phyloP scores from a whole-genome alignment of 2,329 filamentous ascomycete genomes.

The Aspergillus melleus region DNA sequence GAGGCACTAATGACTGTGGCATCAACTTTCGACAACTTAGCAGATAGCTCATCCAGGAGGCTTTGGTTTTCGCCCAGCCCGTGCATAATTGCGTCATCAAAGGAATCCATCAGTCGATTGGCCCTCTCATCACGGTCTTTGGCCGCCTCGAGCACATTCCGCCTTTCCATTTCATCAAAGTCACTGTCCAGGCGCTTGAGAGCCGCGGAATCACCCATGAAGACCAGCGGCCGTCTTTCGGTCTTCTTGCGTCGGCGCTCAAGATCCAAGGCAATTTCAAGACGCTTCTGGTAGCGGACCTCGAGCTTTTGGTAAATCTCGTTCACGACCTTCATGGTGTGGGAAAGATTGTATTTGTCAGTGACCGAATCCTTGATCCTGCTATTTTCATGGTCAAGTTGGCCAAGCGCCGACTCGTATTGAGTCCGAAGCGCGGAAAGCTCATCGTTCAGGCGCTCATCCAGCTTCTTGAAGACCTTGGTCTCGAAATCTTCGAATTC shows the following conservation, averaged over 20 bases:
- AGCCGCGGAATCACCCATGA: constrained; percentile 51
- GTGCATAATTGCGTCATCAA: constrained; percentile 52
- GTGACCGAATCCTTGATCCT: constrained; percentile 31
- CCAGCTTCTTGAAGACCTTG: constrained; percentile 53
- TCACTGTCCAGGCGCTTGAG: constrained; percentile 52
- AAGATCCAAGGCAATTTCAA: constrained; percentile 53
- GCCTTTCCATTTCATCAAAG: constrained; percentile 53
- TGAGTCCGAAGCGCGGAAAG: constrained; percentile 50
- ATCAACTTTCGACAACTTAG: constrained; percentile 43
- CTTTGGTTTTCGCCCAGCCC: constrained; percentile 54
- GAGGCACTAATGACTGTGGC: constrained; percentile 31
- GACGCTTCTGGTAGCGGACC: constrained; percentile 50
- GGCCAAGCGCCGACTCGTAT: constrained; percentile 45
- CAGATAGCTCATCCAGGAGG: constrained; percentile 50
- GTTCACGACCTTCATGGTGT: constrained; percentile 48
- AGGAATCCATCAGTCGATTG: constrained; percentile 51
- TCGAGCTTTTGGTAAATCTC: constrained; percentile 51
- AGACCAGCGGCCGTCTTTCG: constrained; percentile 53
- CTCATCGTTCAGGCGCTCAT: constrained; percentile 50
- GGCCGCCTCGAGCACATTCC: constrained; percentile 50
- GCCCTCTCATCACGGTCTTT: constrained; percentile 51
- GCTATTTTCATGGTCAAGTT: constrained; percentile 43
- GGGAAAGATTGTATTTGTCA: constrained; percentile 38
- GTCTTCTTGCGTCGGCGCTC: constrained; percentile 57
- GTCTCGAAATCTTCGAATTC: constrained; percentile 54